phyloP scores from a whole-genome alignment of 345 rosid genomes.

The Eucalyptus sp. region DNA sequence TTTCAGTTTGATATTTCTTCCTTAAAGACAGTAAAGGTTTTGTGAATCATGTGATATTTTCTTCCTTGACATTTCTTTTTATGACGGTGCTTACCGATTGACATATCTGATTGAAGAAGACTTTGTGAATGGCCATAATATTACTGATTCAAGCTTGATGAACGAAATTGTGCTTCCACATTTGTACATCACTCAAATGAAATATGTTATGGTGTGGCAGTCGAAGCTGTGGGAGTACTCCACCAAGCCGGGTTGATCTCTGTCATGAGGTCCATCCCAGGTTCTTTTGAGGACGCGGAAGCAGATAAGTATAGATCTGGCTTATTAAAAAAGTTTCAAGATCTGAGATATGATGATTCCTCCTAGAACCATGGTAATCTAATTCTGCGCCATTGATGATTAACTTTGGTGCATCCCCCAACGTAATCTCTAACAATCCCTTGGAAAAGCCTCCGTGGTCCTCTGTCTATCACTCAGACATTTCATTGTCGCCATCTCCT shows the following conservation, averaged over 20 bases:
- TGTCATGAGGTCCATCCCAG: constrained; percentile 39
- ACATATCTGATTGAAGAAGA: neutral
- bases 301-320: constrained; percentile 33
- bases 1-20: neutral
- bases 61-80: neutral
- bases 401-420: neutral
- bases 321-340: constrained; percentile 62
- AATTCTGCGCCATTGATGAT: neutral
- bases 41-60: neutral
- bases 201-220: constrained; percentile 24
- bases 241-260: constrained; percentile 47
- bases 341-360: constrained; percentile 13
- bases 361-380: neutral
- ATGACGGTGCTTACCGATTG: neutral
- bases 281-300: constrained; percentile 43
- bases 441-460: neutral
- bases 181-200: neutral
- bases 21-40: neutral
- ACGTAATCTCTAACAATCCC: neutral
- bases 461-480: neutral
- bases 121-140: neutral
- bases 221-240: constrained; percentile 58
- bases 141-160: neutral
- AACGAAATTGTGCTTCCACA: neutral
- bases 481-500: neutral